phyloP scores from a whole-genome alignment of 129 eudicot species.

The Lonicera japonica region DNA sequence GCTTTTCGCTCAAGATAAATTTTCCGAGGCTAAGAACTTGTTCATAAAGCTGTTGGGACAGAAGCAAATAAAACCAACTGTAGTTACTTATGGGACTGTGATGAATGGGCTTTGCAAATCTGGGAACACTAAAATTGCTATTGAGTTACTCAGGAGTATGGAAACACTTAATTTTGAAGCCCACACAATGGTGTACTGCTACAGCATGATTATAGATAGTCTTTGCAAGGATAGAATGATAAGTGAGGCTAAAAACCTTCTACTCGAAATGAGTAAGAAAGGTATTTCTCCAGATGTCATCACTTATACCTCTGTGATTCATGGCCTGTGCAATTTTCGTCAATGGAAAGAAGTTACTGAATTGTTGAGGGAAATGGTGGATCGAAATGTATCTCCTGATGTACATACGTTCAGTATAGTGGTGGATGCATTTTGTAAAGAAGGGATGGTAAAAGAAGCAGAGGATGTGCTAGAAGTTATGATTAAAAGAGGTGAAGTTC shows the following conservation, averaged over 20 bases:
- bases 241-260: slow-evolving; percentile 1
- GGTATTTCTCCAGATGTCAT: not conserved
- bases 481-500: not conserved
- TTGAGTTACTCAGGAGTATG: not conserved
- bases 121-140: slow-evolving; percentile 11
- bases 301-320: slow-evolving; percentile 2
- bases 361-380: not conserved
- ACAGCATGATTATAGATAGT: not conserved
- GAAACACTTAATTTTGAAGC: not conserved
- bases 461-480: not conserved
- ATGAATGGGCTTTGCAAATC: slow-evolving; percentile 26
- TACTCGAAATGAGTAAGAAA: not conserved
- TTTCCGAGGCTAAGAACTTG: slow-evolving; percentile 10
- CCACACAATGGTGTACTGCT: not conserved
- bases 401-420: not conserved
- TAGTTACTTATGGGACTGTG: slow-evolving; percentile 1
- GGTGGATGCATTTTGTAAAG: slow-evolving; percentile 5
- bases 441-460: not conserved
- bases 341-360: slow-evolving; percentile 2
- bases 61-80: slow-evolving; percentile 15
- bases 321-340: slow-evolving; percentile 1
- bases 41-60: slow-evolving; percentile 13
- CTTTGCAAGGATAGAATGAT: slow-evolving; percentile 8
- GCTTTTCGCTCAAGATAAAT: slow-evolving; percentile 11
- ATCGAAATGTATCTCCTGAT: not conserved